phyloP scores from a whole-genome alignment of 805 yeast species.

The Diddensiella santjacobensis region DNA sequence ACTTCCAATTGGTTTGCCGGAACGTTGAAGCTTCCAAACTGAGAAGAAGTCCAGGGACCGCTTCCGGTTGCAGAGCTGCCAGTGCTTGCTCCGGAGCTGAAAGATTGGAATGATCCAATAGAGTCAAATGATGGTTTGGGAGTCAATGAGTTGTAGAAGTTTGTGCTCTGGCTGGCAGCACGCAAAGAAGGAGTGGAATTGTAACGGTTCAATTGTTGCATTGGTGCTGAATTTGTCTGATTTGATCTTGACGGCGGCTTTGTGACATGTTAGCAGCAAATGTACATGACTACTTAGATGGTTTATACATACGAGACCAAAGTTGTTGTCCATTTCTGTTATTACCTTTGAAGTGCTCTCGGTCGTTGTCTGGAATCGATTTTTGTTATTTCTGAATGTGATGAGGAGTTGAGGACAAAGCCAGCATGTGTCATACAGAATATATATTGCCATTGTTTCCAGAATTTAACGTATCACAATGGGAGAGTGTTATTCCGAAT shows the following conservation, averaged over 20 bases:
- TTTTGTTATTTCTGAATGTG: no score
- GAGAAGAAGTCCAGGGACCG: slow-evolving; percentile 10
- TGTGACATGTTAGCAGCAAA: background rate
- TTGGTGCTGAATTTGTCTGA: background rate
- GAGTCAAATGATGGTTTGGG: slow-evolving; percentile 22
- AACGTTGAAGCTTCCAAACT: slow-evolving; percentile 11
- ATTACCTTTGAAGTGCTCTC: no score
- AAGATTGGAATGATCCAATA: slow-evolving; percentile 19
- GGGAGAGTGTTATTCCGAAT: background rate
- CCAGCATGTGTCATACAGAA: background rate
- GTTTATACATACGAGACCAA: background rate
- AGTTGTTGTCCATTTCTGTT: background rate
- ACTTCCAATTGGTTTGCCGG: slow-evolving; percentile 1
- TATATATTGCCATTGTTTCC: background rate
- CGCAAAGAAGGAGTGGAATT: slow-evolving; percentile 3
- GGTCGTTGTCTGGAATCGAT: no score
- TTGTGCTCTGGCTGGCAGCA: background rate
- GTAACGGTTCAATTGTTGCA: slow-evolving; percentile 5
- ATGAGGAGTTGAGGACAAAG: no score
- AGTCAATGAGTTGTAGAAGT: slow-evolving; percentile 11
- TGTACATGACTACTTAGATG: background rate
- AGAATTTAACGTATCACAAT: background rate
- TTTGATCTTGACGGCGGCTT: background rate
- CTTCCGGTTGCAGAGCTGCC: slow-evolving; percentile 6
- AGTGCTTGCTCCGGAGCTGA: slow-evolving; percentile 6